Conservation (phyloP, 345 rosid genomes). For the Microcos paniculata region DNA sequence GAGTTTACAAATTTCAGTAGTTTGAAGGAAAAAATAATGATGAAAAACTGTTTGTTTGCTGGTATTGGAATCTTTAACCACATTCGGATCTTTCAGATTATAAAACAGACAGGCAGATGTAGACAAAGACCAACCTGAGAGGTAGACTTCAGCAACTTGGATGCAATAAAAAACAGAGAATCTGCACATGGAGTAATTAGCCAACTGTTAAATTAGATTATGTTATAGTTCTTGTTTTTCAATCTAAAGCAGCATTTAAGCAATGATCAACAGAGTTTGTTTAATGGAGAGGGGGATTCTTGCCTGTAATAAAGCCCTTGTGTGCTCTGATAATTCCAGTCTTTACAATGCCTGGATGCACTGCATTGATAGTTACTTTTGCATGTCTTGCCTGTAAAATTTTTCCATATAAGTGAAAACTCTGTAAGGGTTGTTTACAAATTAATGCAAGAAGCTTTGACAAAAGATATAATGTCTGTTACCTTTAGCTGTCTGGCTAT, state of each 20-base stretch:
- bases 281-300: not conserved
- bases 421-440: not conserved
- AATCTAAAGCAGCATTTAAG: not conserved
- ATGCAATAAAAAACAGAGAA: constrained; percentile 83
- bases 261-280: not conserved
- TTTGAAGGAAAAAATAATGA: not conserved
- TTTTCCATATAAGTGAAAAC: not conserved
- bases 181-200: constrained; percentile 45
- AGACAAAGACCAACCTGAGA: constrained; percentile 56
- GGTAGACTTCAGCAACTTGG: constrained; percentile 78
- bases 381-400: constrained; percentile 70
- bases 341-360: constrained; percentile 93
- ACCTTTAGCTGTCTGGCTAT: constrained; percentile 76
- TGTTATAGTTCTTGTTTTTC: not conserved
- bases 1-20: not conserved
- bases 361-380: constrained; percentile 78
- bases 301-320: constrained; percentile 78
- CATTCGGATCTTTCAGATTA: not conserved
- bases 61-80: not conserved
- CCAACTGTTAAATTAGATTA: not conserved
- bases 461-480: not conserved
- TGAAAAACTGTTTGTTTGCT: not conserved
- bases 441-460: not conserved
- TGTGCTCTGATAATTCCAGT: constrained; percentile 92
- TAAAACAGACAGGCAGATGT: not conserved